Conservation (phyloP, 1,284 basidiomycete species). For the Boletellus dicymbophilus region DNA sequence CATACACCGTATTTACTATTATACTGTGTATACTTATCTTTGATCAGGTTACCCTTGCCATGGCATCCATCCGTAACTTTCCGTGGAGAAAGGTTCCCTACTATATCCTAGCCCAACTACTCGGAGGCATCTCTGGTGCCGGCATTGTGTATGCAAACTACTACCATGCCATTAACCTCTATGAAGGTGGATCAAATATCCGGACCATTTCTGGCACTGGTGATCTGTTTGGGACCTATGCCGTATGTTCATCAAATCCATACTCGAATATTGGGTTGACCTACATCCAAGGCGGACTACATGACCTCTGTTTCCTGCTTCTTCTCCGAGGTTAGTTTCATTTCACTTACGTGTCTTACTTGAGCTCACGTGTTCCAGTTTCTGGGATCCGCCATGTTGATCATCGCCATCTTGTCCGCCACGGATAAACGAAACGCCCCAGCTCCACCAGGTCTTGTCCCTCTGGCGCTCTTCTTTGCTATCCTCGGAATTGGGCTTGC, state of each 20-base stretch:
- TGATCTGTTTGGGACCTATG: slow-evolving; percentile 69
- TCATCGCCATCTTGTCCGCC: slow-evolving; percentile 45
- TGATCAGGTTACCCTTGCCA: slow-evolving; percentile 60
- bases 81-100: slow-evolving; percentile 78
- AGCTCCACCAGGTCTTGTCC: slow-evolving; percentile 50
- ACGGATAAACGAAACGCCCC: slow-evolving; percentile 50
- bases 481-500: slow-evolving; percentile 55
- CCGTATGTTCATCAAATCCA: slow-evolving; percentile 43
- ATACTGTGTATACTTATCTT: slow-evolving; percentile 4
- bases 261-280: slow-evolving; percentile 14
- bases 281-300: slow-evolving; percentile 48
- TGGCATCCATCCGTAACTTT: slow-evolving; percentile 73
- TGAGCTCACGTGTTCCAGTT: slow-evolving; percentile 39
- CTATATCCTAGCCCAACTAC: slow-evolving; percentile 70
- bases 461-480: slow-evolving; percentile 54
- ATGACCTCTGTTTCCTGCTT: slow-evolving; percentile 60
- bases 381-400: slow-evolving; percentile 57
- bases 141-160: slow-evolving; percentile 77
- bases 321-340: slow-evolving; percentile 50
- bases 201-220: slow-evolving; percentile 71
- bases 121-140: slow-evolving; percentile 71
- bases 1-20: slow-evolving; percentile 13
- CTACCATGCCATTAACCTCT: slow-evolving; percentile 70
- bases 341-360: slow-evolving; percentile 7
- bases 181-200: slow-evolving; percentile 60